Evolutionary conservation across 2,329 filamentous ascomycete species (phyloP).

Genomic region (Hypomyces rosellus): DNA sequence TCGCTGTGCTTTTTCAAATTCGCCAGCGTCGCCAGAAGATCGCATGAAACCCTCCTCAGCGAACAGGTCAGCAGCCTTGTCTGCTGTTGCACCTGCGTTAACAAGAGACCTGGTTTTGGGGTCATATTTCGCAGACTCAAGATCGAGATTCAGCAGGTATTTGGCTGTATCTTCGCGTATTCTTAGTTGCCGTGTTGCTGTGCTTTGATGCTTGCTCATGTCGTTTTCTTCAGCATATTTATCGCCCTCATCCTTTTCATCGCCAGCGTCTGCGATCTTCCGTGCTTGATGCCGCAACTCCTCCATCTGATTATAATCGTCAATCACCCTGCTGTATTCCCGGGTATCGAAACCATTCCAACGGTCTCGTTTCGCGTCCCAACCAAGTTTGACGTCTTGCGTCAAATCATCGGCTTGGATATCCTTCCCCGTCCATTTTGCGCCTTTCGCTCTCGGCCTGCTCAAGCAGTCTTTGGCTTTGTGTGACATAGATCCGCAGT

Average conservation of each 20-base stretch:
- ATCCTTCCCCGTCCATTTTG: constrained; percentile 85
- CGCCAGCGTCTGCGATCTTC: constrained; percentile 34
- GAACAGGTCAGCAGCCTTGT: constrained; percentile 74
- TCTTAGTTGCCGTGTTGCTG: constrained; percentile 81
- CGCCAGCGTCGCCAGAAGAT: constrained; percentile 81
- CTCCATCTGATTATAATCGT: constrained; percentile 84
- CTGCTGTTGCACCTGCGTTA: constrained; percentile 71
- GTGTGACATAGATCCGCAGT: constrained; percentile 95
- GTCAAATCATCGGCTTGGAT: constrained; percentile 89
- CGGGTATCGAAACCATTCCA: constrained; percentile 97
- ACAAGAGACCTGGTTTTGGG: constrained; percentile 92
- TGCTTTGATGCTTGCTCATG: constrained; percentile 90
- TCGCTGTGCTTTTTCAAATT: constrained; percentile 81
- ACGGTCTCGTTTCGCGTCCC: constrained; percentile 94
- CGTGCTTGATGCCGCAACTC: constrained; percentile 56
- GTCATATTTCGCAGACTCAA: constrained; percentile 96
- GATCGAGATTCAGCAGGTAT: constrained; percentile 88
- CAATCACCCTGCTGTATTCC: constrained; percentile 80
- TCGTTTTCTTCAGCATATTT: constrained; percentile 93
- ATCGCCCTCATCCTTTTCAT: constrained; percentile 53
- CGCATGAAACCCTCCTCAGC: constrained; percentile 91
- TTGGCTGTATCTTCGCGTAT: constrained; percentile 96
- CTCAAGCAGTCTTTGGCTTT: constrained; percentile 91
- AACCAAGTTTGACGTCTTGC: constrained; percentile 80
- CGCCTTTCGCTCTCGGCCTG: constrained; percentile 80